Evolutionary conservation across 768 basidiomycete genomes (phyloP), one percentile per base, ranked within the genome.

Genomic region (Tricholomella constricta): DNA sequence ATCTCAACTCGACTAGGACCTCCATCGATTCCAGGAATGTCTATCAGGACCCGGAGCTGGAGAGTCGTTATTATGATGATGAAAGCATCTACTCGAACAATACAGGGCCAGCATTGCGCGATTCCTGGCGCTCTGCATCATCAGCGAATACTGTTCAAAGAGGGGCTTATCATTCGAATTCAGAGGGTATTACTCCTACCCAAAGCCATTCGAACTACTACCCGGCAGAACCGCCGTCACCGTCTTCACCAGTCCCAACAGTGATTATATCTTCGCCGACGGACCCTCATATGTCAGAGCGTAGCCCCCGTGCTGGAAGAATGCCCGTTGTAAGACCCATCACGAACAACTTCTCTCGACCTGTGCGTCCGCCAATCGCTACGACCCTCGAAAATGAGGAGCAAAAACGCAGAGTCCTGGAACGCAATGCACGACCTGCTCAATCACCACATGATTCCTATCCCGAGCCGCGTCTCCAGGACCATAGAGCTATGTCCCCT

Each of bases 261-360:
- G 78, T 86, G 17, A 71, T 87, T 46, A 71, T 87, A 32, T 85
- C 84, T 11, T 76, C 74, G 2, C 76, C 77, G 6, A 61, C 61
- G 8, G 56, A 55, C 22, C 35, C 65, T 29, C 56, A 57, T 19
- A 59, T 59, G 29, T 45, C 59, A 37, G 48, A 46, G 17, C 45
- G 45, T 22, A 61, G 59, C 26, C 51, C 48, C 42, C 62, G 54
- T 35, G 55, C 63, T 6, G 71, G 68, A 35, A 75, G 79, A 19
- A 70, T 73, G 41, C 79, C 79, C 6, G 74, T 82, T 31, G 67
- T 75, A 40, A 65, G 64, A 42, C 73, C 75, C n/a, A 71, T 75
- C 5, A 72, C 73, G 12, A 65, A 77, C 26, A 89, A 88, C 63
- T 88, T 84, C 61, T 88, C 88, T 20, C 73, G 85, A 44, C 85